phyloP scores from a whole-genome alignment of 225 moss, liverwort and hornwort species.

The Climacium dendroides region DNA sequence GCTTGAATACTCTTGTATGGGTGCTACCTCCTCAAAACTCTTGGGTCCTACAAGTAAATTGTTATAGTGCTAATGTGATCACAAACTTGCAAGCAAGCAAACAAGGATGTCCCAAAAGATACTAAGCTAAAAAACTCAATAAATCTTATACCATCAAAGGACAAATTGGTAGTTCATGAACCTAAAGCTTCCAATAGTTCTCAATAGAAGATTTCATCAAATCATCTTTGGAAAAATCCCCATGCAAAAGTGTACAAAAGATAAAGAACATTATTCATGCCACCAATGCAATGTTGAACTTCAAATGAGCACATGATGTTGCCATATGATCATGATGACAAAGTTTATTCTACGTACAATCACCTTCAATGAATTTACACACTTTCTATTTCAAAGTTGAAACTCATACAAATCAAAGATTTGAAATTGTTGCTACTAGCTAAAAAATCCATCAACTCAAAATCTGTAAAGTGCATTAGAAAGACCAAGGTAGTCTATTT shows the following conservation, averaged over 20 bases:
- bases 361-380: neutral
- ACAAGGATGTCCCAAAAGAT: too few species aligned
- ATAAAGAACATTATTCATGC: neutral
- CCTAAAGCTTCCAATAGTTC: neutral
- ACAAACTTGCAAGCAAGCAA: neutral
- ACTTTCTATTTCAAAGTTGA: neutral
- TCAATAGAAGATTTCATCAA: neutral
- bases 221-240: too few species aligned
- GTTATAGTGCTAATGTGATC: neutral
- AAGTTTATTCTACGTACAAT: neutral
- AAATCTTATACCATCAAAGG: neutral
- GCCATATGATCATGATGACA: neutral
- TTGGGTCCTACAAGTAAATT: too few species aligned
- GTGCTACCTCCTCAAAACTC: neutral
- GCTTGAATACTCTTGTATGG: neutral
- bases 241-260: neutral
- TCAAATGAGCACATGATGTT: neutral
- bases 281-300: neutral
- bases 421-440: neutral
- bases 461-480: neutral
- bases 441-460: neutral
- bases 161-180: neutral
- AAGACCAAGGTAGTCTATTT: neutral
- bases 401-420: neutral
- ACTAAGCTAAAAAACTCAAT: neutral